A percentile compares a stretch with the other conserved stretches of the same genome.
Evolutionary conservation across 169 alveolate genomes (phyloP).

Genomic region (Eimeria necatrix): DNA sequence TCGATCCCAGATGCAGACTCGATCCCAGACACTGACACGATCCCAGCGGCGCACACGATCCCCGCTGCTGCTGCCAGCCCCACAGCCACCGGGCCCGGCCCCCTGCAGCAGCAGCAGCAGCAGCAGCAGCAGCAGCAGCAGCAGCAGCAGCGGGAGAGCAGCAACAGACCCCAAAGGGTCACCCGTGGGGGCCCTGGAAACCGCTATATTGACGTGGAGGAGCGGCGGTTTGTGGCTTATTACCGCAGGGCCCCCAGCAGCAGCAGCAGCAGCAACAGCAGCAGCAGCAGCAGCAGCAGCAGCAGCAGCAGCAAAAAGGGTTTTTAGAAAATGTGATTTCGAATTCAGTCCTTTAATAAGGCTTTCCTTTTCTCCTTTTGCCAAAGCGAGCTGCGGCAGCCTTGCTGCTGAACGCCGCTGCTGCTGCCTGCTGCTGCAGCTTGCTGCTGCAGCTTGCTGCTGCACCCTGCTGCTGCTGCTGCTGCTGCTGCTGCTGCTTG

Average conservation of each 20-base stretch:
- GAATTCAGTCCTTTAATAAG: neutral
- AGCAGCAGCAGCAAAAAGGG: neutral
- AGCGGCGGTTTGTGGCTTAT: neutral
- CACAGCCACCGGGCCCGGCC: neutral
- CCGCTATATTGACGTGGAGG: conserved; percentile 4
- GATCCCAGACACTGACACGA: neutral
- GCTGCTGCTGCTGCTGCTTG: too few relatives aligned
- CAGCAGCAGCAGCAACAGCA: too few relatives aligned
- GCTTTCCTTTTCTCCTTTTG: neutral
- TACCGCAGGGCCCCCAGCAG: neutral
- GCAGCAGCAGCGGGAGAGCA: neutral
- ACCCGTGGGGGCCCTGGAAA: neutral
- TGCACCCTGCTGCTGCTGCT: too few relatives aligned
- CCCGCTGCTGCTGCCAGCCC: neutral
- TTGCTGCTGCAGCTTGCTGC: too few relatives aligned
- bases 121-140: neutral
- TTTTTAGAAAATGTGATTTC: neutral
- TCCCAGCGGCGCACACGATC: neutral
- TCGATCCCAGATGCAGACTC: too few relatives aligned
- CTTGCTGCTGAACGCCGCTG: neutral
- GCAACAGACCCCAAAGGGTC: neutral
- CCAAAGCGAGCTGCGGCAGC: neutral
- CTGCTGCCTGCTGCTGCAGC: neutral
- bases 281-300: neutral
- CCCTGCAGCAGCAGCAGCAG: neutral